A percentile compares a stretch with the other conserved stretches of the same genome.
Conservation (phyloP, 2,329 filamentous ascomycete genomes). For the Aspergillus fumigatus region DNA sequence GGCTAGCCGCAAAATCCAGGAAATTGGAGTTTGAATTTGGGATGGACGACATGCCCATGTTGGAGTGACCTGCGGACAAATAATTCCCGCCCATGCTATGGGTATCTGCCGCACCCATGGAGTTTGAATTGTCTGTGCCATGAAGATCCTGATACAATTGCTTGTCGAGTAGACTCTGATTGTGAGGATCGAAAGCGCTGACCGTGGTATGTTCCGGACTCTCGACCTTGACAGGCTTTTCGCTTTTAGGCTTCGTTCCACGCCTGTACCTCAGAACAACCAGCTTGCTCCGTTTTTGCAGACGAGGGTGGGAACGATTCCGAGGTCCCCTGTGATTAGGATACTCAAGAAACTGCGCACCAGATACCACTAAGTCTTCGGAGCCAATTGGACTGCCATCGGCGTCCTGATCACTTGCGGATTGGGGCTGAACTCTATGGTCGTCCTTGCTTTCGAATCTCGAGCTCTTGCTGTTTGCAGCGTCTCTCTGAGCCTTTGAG, state of each 20-base stretch:
- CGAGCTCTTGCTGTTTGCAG: neutral
- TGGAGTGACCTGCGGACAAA: neutral
- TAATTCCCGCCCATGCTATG: neutral
- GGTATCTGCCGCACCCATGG: neutral
- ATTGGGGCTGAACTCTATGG: constrained; percentile 4
- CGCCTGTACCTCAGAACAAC: constrained; percentile 11
- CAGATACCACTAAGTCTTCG: constrained; percentile 11
- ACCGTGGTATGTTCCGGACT: neutral
- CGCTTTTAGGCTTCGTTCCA: neutral
- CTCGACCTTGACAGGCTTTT: neutral
- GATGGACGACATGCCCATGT: neutral
- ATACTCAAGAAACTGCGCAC: constrained; percentile 14
- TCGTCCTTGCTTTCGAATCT: neutral
- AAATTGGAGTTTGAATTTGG: neutral
- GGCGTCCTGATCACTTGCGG: constrained; percentile 6
- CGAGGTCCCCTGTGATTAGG: constrained; percentile 8
- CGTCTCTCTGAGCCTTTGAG: neutral
- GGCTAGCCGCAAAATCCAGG: neutral
- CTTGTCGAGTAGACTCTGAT: neutral
- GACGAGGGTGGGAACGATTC: neutral
- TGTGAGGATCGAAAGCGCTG: neutral
- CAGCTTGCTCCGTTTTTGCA: constrained; percentile 3
- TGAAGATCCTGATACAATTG: neutral
- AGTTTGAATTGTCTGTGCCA: neutral
- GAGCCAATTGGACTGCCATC: constrained; percentile 1